Base-by-base conservation (phyloP, 495 filamentous ascomycete species). In the Echria macrotheca region DNA sequence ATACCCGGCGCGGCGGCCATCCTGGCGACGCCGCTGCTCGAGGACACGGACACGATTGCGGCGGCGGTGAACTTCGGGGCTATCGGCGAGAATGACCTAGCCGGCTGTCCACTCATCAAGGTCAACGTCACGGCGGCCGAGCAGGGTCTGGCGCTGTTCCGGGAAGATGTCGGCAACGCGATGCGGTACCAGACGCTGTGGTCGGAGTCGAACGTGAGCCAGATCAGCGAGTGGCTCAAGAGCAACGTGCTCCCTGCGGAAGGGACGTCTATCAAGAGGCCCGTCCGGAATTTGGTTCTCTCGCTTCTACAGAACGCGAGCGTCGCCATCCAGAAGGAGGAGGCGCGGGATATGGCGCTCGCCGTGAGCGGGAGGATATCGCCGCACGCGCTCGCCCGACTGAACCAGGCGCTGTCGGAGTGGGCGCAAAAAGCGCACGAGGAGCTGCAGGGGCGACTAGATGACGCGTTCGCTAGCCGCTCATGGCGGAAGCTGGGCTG, bases 351-450 rank as follows among this genome's bases (percentile, higher is more conserved):
- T 11, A 47, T 75, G 6, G 46, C 51, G n/a, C 3, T 26, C 12
- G 33, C 50, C 2, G 22, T 43, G 24, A 45, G 19, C 26, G 43
- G 18, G 10, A 37, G 18, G 14, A 58, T 78, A 1, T 56, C 79
- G 2, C 59, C 70, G 0, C 41, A 64, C 2, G 66, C 74, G 1
- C 68, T 76, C 3, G 62, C 68, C 5, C 60, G 66, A 4, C 73
- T 96, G 24, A 71, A 79, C 12, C 59, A 58, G 10, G 75, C 69
- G 0, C 74, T 96, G 7, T 69, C 76, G 6, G 65, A 66, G 15
- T 96, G 89, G 88, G 84, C 90, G 0, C 81, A 91, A 58, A 66
- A 69, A 17, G 86, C 84, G 1, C 93, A 98, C 60, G 77, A 79
- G 1, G 91, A 98, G 58, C 78, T 97, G 4, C 84, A 86, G 40